Percentiles rank a stretch among this genome's conserved stretches.
Conservation (phyloP, 2,329 filamentous ascomycete genomes). For the Aspergillus intermedius region DNA sequence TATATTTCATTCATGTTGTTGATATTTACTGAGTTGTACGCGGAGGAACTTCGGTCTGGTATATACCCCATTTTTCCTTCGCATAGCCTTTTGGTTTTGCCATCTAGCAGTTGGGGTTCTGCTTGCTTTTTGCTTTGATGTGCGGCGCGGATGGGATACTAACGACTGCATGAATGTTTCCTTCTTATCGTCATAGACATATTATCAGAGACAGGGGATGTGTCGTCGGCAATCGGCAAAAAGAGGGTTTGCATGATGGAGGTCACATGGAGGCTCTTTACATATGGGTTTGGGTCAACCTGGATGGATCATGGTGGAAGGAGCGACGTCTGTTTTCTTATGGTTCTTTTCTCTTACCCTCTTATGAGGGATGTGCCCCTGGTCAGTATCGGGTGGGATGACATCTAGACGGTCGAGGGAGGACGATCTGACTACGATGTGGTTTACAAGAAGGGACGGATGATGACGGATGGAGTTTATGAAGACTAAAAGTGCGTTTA, state of each 20-base stretch:
- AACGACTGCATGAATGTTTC: conserved; percentile 22
- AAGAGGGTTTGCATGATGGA: conserved; percentile 1
- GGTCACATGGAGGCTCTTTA: neutral
- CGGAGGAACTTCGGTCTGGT: conserved; percentile 16
- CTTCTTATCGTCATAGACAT: conserved; percentile 12
- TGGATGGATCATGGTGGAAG: neutral
- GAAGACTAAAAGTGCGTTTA: neutral
- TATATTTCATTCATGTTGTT: conserved; percentile 4
- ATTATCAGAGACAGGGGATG: conserved; percentile 10
- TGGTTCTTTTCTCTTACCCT: neutral
- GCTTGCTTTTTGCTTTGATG: conserved; percentile 6
- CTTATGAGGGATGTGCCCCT: neutral
- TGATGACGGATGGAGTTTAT: neutral
- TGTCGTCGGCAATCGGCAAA: neutral
- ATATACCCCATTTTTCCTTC: conserved; percentile 21
- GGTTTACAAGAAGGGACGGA: neutral
- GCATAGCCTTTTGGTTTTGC: conserved; percentile 18
- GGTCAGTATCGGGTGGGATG: neutral
- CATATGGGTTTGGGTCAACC: neutral
- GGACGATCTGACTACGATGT: too few species aligned
- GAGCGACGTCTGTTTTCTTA: neutral
- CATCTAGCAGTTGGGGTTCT: conserved; percentile 10
- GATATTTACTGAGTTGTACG: conserved; percentile 10
- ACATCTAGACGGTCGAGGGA: neutral
- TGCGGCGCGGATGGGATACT: conserved; percentile 15